Evolutionary conservation across 805 yeast genomes (phyloP).

Genomic region (Starmerella scarabaei): DNA sequence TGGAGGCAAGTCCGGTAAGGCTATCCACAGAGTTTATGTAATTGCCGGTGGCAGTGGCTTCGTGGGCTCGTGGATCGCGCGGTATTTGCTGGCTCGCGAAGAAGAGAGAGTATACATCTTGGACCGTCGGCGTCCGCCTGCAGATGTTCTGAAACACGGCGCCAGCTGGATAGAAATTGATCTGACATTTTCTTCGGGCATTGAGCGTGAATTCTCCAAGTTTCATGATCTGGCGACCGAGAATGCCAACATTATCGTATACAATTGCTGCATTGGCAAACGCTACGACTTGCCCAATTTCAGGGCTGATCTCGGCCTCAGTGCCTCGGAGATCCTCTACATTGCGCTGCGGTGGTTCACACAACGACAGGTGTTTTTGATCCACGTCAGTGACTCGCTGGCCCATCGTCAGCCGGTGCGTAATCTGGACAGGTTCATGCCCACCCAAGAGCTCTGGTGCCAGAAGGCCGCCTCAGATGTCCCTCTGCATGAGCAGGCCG

Average conservation of each 20-base stretch:
- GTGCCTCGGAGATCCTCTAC: slow-evolving; percentile 16
- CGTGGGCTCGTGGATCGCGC: slow-evolving; percentile 25
- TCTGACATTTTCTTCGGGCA: slow-evolving; percentile 6
- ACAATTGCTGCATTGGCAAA: slow-evolving; percentile 19
- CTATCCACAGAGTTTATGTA: slow-evolving; percentile 16
- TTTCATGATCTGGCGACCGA: slow-evolving; percentile 4
- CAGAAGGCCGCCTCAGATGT: slow-evolving; percentile 1
- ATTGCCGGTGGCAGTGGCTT: slow-evolving; percentile 26
- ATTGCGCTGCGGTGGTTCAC: slow-evolving; percentile 11
- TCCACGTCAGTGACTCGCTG: slow-evolving; percentile 21
- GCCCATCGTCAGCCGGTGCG: slow-evolving; percentile 18
- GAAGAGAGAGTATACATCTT: slow-evolving; percentile 19
- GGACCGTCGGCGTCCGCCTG: slow-evolving; percentile 21
- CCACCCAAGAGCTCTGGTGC: slow-evolving; percentile 11
- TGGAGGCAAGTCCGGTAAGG: slow-evolving; percentile 5
- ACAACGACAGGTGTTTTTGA: slow-evolving; percentile 6
- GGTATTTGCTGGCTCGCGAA: slow-evolving; percentile 23
- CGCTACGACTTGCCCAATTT: slow-evolving; percentile 24
- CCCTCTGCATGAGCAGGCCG: background rate
- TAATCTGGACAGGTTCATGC: slow-evolving; percentile 15
- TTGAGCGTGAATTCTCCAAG: slow-evolving; percentile 12
- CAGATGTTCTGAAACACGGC: slow-evolving; percentile 21
- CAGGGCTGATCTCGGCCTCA: slow-evolving; percentile 24
- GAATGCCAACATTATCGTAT: slow-evolving; percentile 14
- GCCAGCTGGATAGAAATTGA: slow-evolving; percentile 15